These are phyloP conservation scores for Penicillium samsonianum DNA, from an alignment of 495 filamentous ascomycete species.

Conservation along the genomic window DNA sequence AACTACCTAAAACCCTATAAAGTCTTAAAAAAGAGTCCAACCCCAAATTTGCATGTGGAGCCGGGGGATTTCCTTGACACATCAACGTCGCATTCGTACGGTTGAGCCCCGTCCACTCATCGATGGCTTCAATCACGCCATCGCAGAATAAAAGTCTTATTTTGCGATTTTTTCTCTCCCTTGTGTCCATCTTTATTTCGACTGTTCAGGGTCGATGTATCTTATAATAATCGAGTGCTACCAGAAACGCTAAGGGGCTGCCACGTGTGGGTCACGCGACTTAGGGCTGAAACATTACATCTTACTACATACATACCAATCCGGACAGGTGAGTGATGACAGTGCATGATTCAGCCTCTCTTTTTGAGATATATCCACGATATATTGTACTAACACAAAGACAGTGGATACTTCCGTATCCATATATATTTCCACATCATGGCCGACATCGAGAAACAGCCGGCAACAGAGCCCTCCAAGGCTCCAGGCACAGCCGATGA, in stretches of 20 bases:
- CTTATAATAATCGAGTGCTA: neutral
- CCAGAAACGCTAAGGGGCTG: conserved; percentile 6
- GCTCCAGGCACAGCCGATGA: conserved; percentile 10
- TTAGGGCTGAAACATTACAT: conserved; percentile 10
- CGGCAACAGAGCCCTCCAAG: conserved; percentile 17
- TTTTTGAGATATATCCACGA: neutral
- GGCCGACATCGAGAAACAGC: conserved; percentile 34
- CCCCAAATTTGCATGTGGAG: conserved; percentile 10
- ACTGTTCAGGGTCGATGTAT: neutral
- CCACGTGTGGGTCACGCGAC: conserved; percentile 24
- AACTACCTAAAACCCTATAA: too few species aligned
- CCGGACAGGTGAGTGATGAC: neutral
- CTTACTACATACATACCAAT: neutral
- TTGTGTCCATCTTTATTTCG: neutral
- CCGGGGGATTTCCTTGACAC: conserved; percentile 20
- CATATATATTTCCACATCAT: conserved; percentile 6
- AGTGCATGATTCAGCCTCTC: neutral
- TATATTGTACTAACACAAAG: neutral
- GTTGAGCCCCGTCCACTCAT: conserved; percentile 18
- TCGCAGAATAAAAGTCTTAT: conserved; percentile 12
- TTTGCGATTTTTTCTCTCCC: neutral
- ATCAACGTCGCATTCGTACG: neutral
- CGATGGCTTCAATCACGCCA: conserved; percentile 25
- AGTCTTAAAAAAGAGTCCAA: too few species aligned
- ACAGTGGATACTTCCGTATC: neutral